Base-by-base conservation (phyloP, 352 stramenopile genomes). In the Globisporangium abappressorium region DNA sequence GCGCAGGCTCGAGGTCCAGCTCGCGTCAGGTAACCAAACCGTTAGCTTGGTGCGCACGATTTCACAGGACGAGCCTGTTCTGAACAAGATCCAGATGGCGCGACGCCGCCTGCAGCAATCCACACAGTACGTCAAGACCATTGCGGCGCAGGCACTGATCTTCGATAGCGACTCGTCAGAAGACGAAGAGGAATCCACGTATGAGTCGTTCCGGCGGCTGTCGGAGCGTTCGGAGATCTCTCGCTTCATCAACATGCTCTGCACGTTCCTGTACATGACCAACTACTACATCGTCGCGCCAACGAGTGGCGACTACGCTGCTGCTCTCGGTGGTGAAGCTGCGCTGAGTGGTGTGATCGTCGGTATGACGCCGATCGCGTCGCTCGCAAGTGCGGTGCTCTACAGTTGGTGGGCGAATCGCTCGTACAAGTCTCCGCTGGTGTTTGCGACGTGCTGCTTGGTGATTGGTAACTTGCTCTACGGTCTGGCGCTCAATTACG, bases 221-320 rank as follows among this genome's bases (percentile, higher is more conserved):
- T 70, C 66, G 46, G 70, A 81, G 51, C 69, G 73, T 34, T 93
- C 84, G 5, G 72, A 91, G 61, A 71, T 85, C 14, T 96, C 89
- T 22, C 82, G 89, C 53, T 77, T 91, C 57, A 85, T 99, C 62
- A 99, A 99, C 79, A 92, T 99, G 75, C 75, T 91, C 7, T 97
- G 85, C 55, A 98, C 95, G 3, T 98, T 98, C 77, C 78, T 99
- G 38, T 99, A 99, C 83, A 98, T 99, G 94, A 97, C 90, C 60
- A 99, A 99, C 84, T 99, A 99, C 82, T 98, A 98, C 81, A 98
- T 99, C 73, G 95, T 98, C 12, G 94, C 95, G 43, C 97, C 97
- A 7, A 98, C 94, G 22, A 97, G 88, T 68, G 90, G 90, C 59
- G 83, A 97, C 56, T 99, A 99, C 73, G 91, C 94, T 0, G 86